Evolutionary conservation across 2,329 filamentous ascomycete species (phyloP).

Genomic region (Claviceps sp.): DNA sequence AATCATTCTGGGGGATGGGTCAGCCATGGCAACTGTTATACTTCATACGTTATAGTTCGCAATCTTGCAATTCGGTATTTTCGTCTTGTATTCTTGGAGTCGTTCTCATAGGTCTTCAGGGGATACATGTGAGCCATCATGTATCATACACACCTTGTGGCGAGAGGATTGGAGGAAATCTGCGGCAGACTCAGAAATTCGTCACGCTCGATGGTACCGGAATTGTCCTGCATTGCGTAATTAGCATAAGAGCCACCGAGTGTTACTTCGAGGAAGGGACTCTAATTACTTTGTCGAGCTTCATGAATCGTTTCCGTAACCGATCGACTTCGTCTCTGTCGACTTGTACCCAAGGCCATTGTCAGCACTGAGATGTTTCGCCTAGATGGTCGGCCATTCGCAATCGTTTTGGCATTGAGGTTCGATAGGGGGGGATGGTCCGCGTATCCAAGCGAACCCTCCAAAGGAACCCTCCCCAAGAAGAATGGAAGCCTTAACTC

Average conservation of each 20-base stretch:
- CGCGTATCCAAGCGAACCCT: too few species aligned
- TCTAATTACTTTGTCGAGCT: constrained; percentile 72
- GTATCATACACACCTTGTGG: constrained; percentile 55
- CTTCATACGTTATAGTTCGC: too few species aligned
- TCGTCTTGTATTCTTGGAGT: too few species aligned
- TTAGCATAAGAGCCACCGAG: background rate
- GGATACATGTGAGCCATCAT: too few species aligned
- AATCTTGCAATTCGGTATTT: too few species aligned
- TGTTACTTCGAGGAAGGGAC: background rate
- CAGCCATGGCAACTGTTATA: background rate
- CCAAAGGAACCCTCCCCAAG: too few species aligned
- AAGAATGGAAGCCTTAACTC: constrained; percentile 12
- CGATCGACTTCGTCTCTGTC: constrained; percentile 95
- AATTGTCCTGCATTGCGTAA: constrained; percentile 59
- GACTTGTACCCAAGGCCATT: constrained; percentile 39
- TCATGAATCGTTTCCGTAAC: constrained; percentile 96
- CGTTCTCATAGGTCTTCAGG: too few species aligned
- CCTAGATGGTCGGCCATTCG: background rate
- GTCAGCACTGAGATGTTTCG: constrained; percentile 2
- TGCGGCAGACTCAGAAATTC: constrained; percentile 95
- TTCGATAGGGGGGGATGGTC: too few species aligned
- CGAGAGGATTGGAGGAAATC: constrained; percentile 94
- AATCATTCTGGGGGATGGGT: constrained; percentile 63
- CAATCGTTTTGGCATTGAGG: too few species aligned
- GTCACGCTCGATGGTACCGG: constrained; percentile 94